Base-by-base conservation (phyloP, 306 rosid genomes). In the Acacia confusa region DNA sequence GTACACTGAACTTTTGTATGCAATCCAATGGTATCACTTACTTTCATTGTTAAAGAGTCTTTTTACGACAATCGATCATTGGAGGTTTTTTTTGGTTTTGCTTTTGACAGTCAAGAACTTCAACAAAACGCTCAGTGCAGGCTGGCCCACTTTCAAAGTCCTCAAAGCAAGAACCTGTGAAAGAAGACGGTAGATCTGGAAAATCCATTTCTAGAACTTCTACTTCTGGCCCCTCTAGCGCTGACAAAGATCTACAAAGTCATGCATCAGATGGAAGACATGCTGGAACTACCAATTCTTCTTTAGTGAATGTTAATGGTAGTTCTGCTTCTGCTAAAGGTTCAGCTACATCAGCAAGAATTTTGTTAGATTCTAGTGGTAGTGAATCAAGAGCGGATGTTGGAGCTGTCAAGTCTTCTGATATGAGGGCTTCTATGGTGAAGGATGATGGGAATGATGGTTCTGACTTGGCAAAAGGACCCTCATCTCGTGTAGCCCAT, bases 171-270 rank as follows among this genome's bases (percentile, higher is more conserved):
- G 98, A 95, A 82, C 73, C 82, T 78, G 45, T 76, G 40, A 95
- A 95, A 90, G 99, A 89, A 69, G 99, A 95, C 61, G 78, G 82
- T 78, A 93, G 94, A 84, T 85, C 98, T 78, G 94, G 91, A 71
- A 95, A 95, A 91, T 85, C 85, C 77, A 80, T 83, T 74, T 81
- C 88, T 44, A 89, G 88, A 83, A 76, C 84, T 72, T 83, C 94
- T 77, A 76, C 84, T 74, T 83, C 94, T 77, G 94, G 89, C 72
- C 85, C 91, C 81, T 85, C 79, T 0, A 75, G 81, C 48, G 78
- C 72, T 65, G 98, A 94, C 76, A 89, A 92, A 83, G 98, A 94
- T 78, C 72, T 85, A 76, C 82, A 83, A 55, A 65, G 77, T 77
- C 91, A 88, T 82, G 78, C 86, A 65, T 83, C 87, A 71, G 97